Evolutionary conservation across 805 yeast species (phyloP), one percentile per base, ranked within the genome.

Genomic region (Jamesozyma spencerorum): DNA sequence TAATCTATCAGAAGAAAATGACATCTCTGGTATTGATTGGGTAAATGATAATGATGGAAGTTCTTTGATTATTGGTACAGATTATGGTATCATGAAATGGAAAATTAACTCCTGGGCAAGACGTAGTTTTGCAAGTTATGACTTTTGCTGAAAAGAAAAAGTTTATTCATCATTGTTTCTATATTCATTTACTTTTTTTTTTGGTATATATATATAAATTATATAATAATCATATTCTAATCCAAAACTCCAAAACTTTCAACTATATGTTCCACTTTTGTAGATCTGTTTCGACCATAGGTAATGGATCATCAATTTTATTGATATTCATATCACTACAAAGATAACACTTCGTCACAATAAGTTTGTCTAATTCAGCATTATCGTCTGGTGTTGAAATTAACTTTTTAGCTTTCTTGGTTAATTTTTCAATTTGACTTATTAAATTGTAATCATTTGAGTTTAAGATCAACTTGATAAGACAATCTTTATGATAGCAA

Each of bases 401-500:
- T 7, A 10, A 17, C 53, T 57, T 17, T 48, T 47, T 29, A 51
- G 51, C 36, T 52, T 53, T 27, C 54, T 47, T 19, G 48, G 53
- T 31, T 17, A 56, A 42, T 39, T 68, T 71, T 42, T 76, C 77
- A 41, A 84, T 73, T 26, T 74, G 66, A 53, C 75, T 78, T 55
- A 80, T 79, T 38, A 80, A 69, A 31, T 76, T 70, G 55, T 79
- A 80, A 48, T 85, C 86, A 34, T 77, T 78, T 24, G 81, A 77
- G 28, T 68, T 66, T 39, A 81, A 55, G 27, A 82, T 74, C 30
- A 65, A 65, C 42, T 74, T 72, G 5, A 82, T 74, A n/a, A 86
- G 60, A 64, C 98, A 92, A 56, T 87, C 95, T 38, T 79, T 79
- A 56, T 92, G 97, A 63, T 85, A 83, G 4, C 85, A 76, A 58